A percentile compares a stretch with the other conserved stretches of the same genome.
Evolutionary conservation across 1,139 yeast species (phyloP).

Genomic region (Nakaseomyces kungkrabaensis): DNA sequence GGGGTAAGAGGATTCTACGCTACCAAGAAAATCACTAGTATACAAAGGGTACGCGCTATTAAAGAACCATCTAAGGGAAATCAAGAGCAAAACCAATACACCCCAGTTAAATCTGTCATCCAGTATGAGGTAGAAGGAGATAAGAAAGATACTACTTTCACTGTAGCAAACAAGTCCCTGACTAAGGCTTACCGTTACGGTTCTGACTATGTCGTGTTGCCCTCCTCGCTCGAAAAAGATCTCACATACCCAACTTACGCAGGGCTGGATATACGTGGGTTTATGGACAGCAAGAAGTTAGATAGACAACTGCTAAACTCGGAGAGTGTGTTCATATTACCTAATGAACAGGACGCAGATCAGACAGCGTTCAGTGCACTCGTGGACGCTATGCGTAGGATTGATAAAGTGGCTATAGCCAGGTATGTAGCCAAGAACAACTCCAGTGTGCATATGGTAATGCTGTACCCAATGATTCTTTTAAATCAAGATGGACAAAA

Average conservation of each 20-base stretch:
- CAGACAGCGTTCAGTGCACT: constrained; percentile 42
- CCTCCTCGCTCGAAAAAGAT: constrained; percentile 37
- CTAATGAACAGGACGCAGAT: constrained; percentile 35
- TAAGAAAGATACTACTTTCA: constrained; percentile 18
- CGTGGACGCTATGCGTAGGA: constrained; percentile 43
- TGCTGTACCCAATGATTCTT: constrained; percentile 42
- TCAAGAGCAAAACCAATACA: constrained; percentile 6
- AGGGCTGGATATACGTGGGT: constrained; percentile 58
- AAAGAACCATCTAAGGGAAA: constrained; percentile 8
- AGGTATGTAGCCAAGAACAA: constrained; percentile 46
- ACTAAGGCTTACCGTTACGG: constrained; percentile 61
- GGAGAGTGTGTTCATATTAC: constrained; percentile 50
- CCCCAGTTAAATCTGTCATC: constrained; percentile 20
- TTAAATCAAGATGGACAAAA: constrained; percentile 11
- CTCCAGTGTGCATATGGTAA: constrained; percentile 47
- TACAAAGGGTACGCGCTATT: constrained; percentile 30
- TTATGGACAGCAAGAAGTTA: constrained; percentile 37
- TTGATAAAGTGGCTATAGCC: constrained; percentile 46
- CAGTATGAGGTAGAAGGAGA: constrained; percentile 28
- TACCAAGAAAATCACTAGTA: constrained; percentile 38
- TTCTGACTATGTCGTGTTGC: constrained; percentile 43
- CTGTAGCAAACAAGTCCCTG: constrained; percentile 28
- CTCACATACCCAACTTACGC: constrained; percentile 35
- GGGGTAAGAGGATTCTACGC: constrained; percentile 61
- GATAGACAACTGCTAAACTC: constrained; percentile 53